Conservation (phyloP, 2,329 filamentous ascomycete species). For the Colletotrichum sp. region DNA sequence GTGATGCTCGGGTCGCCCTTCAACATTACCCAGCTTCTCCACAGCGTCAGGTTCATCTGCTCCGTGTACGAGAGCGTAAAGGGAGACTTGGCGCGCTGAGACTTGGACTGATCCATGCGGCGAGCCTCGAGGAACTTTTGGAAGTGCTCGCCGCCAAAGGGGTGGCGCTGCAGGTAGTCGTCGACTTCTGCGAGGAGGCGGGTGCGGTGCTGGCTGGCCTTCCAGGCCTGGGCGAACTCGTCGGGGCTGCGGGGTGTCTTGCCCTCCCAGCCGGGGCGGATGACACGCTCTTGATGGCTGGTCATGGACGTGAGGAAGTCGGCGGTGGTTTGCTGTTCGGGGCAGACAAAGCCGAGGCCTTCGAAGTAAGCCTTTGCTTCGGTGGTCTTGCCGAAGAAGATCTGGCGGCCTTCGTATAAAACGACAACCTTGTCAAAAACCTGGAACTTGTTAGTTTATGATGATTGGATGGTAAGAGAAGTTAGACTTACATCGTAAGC, state of each 20-base stretch:
- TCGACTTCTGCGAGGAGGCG: constrained; percentile 32
- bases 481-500: constrained; percentile 50
- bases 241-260: constrained; percentile 33
- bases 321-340: constrained; percentile 65
- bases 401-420: constrained; percentile 69
- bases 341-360: constrained; percentile 66
- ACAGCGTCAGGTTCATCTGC: constrained; percentile 48
- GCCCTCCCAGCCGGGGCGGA: constrained; percentile 29
- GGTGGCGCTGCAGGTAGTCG: constrained; percentile 23
- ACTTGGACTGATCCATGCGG: constrained; percentile 24
- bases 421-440: constrained; percentile 72
- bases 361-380: constrained; percentile 70
- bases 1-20: constrained; percentile 43
- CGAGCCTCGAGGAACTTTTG: constrained; percentile 8
- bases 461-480: accelerated
- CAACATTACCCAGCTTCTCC: constrained; percentile 43
- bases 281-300: constrained; percentile 28
- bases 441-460: not conserved
- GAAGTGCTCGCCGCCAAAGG: constrained; percentile 12
- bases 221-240: constrained; percentile 32
- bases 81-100: constrained; percentile 50
- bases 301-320: constrained; percentile 74
- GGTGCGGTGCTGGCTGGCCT: constrained; percentile 28
- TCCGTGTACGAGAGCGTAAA: constrained; percentile 52
- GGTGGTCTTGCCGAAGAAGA: constrained; percentile 67